phyloP scores from a whole-genome alignment of 305 asterid species.

The Rubia peregrina region DNA sequence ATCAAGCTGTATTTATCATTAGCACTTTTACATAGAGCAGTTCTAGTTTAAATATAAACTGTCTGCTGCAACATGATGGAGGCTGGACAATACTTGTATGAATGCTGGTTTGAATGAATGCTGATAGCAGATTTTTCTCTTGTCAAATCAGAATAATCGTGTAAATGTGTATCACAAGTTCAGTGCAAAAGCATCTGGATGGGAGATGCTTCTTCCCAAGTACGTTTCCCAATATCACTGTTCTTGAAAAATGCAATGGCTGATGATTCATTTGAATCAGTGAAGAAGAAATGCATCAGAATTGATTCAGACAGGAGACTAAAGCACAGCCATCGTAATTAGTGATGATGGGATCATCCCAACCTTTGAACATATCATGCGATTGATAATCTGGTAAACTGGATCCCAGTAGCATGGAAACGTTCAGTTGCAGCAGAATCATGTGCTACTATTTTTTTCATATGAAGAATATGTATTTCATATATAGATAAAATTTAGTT shows the following conservation, averaged over 20 bases:
- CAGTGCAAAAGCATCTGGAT: background rate
- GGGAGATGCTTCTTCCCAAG: background rate
- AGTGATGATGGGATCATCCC: no score
- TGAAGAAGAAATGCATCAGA: background rate
- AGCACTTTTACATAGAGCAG: background rate
- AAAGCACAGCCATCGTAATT: background rate
- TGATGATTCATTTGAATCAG: background rate
- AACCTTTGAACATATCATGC: no score
- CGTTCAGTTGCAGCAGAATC: no score
- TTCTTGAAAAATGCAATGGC: background rate
- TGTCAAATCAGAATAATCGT: conserved; percentile 2
- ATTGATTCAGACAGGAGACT: background rate
- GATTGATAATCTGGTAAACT: no score
- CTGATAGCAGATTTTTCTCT: background rate
- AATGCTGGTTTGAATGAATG: background rate
- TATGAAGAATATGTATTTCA: no score
- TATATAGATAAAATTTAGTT: no score
- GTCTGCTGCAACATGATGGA: background rate
- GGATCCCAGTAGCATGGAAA: no score
- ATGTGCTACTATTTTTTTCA: no score
- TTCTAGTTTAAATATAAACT: background rate
- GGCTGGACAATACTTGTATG: background rate
- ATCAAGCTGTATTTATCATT: background rate
- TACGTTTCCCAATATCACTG: background rate
- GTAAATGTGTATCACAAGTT: background rate